Conservation (phyloP, 2,329 filamentous ascomycete genomes). For the Fusarium sp. region DNA sequence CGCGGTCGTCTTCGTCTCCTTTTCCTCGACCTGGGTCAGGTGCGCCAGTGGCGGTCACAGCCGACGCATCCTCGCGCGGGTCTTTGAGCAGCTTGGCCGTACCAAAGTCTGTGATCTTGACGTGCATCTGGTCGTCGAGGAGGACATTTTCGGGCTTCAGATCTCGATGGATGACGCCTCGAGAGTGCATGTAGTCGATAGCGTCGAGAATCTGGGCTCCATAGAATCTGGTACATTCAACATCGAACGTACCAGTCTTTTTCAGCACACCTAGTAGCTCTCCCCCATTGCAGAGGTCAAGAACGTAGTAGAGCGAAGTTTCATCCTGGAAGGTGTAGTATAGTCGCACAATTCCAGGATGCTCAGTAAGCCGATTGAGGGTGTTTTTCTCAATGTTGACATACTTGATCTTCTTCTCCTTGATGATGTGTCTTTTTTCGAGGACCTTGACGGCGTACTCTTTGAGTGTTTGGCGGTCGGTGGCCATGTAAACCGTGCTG, state of each 20-base stretch:
- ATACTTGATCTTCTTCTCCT: constrained; percentile 99
- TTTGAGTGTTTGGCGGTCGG: constrained; percentile 91
- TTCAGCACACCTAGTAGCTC: constrained; percentile 94
- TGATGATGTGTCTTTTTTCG: constrained; percentile 99
- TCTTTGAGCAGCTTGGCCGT: constrained; percentile 87
- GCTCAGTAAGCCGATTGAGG: constrained; percentile 93
- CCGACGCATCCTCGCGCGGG: constrained; percentile 52
- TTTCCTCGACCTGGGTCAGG: constrained; percentile 52
- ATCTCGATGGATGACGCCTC: constrained; percentile 95
- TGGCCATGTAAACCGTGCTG: constrained; percentile 93
- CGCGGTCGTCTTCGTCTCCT: constrained; percentile 74
- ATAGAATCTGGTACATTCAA: constrained; percentile 95
- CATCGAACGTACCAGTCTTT: constrained; percentile 92
- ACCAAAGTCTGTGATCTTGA: constrained; percentile 99
- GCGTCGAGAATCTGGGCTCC: constrained; percentile 95
- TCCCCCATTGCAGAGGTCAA: constrained; percentile 92
- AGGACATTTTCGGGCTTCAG: constrained; percentile 97
- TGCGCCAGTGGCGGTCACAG: constrained; percentile 53
- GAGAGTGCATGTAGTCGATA: constrained; percentile 97
- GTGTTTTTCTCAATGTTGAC: constrained; percentile 99
- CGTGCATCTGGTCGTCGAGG: constrained; percentile 93
- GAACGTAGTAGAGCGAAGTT: constrained; percentile 93
- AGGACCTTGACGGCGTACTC: constrained; percentile 99
- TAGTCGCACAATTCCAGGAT: constrained; percentile 93
- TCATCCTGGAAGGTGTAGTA: constrained; percentile 99